Percentiles rank a stretch among this genome's conserved stretches.
These are phyloP conservation scores for Lepidium aucheri DNA, from an alignment of 345 rosid genomes.

Conservation along the genomic window DNA sequence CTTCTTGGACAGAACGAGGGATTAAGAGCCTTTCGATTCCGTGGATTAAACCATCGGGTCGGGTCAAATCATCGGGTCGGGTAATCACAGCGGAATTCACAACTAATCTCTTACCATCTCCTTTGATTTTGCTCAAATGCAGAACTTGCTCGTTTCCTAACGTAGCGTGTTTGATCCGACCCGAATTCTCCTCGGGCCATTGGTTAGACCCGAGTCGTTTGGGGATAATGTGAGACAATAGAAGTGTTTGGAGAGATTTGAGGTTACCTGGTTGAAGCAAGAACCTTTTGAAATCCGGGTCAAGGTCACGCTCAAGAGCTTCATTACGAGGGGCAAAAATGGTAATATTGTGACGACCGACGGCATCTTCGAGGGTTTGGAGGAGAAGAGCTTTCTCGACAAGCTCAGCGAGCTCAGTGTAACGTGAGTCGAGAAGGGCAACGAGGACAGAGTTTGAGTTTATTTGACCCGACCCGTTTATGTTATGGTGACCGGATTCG, in stretches of 20 bases:
- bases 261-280: conserved; percentile 77
- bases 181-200: conserved; percentile 30
- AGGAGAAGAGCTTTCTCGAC: conserved; percentile 70
- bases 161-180: conserved; percentile 30
- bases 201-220: conserved; percentile 31
- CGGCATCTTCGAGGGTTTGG: conserved; percentile 57
- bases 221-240: conserved; percentile 61
- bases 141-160: conserved; percentile 25
- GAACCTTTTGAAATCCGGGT: conserved; percentile 72
- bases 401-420: conserved; percentile 68
- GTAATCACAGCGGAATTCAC: conserved; percentile 41
- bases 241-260: conserved; percentile 51
- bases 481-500: conserved; percentile 6
- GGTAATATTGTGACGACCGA: conserved; percentile 55
- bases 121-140: conserved; percentile 26
- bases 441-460: conserved; percentile 75
- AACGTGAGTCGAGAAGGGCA: conserved; percentile 77
- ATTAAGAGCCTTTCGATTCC: conserved; percentile 60
- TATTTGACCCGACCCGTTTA: conserved; percentile 38
- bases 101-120: conserved; percentile 23
- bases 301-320: conserved; percentile 65
- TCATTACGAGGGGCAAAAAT: conserved; percentile 73
- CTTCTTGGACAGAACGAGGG: conserved; percentile 68
- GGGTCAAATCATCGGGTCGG: conserved; percentile 37
- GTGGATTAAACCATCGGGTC: conserved; percentile 76